Percentiles rank a stretch among this genome's conserved stretches.
Conservation (phyloP, 2,329 filamentous ascomycete genomes). For the Magnaporthiopsis incrustans region DNA sequence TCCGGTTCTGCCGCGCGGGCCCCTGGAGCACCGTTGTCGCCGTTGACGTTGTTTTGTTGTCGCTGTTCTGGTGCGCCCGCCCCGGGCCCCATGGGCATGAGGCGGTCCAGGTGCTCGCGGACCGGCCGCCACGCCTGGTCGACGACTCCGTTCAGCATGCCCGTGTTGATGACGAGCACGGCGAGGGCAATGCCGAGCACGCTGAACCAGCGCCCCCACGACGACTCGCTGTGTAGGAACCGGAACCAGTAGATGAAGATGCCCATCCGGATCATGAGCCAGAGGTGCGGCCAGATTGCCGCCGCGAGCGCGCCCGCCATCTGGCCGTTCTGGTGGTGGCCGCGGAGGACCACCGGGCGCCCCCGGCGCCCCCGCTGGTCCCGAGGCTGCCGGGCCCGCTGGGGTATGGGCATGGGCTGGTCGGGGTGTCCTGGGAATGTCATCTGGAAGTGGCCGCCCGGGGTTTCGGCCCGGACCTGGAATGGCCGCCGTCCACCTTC, state of each 20-base stretch:
- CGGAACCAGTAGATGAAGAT: slow-evolving; percentile 59
- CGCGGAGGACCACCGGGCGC: neutral
- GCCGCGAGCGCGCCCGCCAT: slow-evolving; percentile 27
- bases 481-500: slow-evolving; percentile 6
- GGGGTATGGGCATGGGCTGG: too few relatives aligned
- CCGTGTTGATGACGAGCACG: slow-evolving; percentile 53
- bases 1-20: slow-evolving; percentile 23
- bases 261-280: slow-evolving; percentile 49
- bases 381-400: slow-evolving; percentile 1
- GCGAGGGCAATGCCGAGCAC: slow-evolving; percentile 45
- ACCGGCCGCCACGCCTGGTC: slow-evolving; percentile 50
- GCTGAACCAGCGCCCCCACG: slow-evolving; percentile 51
- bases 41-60: neutral
- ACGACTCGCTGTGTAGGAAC: slow-evolving; percentile 27
- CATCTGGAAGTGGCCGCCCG: too few relatives aligned
- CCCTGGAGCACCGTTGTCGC: slow-evolving; percentile 5
- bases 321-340: slow-evolving; percentile 30
- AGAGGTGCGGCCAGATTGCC: slow-evolving; percentile 52
- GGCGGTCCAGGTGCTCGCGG: slow-evolving; percentile 48
- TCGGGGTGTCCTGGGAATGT: too few relatives aligned
- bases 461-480: too few relatives aligned
- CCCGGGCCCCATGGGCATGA: slow-evolving; percentile 42
- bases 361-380: neutral
- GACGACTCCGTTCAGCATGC: slow-evolving; percentile 45
- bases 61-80: neutral